phyloP scores from a whole-genome alignment of 495 filamentous ascomycete genomes.

The Trichoderma virens region DNA sequence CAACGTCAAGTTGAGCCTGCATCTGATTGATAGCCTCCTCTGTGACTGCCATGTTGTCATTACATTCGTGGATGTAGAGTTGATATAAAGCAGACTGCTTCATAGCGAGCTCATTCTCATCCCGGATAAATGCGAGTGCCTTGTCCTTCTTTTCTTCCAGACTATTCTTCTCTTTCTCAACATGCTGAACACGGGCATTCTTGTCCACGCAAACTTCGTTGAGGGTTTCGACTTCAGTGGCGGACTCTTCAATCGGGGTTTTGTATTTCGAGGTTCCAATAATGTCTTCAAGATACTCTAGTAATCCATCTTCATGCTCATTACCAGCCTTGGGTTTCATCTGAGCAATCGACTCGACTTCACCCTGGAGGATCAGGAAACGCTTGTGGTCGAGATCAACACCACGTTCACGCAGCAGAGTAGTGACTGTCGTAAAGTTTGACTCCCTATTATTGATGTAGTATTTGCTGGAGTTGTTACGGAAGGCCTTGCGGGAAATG shows the following conservation, averaged over 20 bases:
- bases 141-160: slow-evolving; percentile 96
- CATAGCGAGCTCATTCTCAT: slow-evolving; percentile 84
- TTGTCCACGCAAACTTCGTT: slow-evolving; percentile 96
- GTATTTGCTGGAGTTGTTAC: slow-evolving; percentile 96
- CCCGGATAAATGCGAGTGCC: slow-evolving; percentile 76
- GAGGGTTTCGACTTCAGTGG: slow-evolving; percentile 69
- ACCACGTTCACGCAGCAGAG: slow-evolving; percentile 77
- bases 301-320: slow-evolving; percentile 90
- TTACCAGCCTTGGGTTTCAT: slow-evolving; percentile 96
- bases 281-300: slow-evolving; percentile 97
- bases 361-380: slow-evolving; percentile 93
- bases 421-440: slow-evolving; percentile 85
- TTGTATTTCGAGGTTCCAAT: slow-evolving; percentile 99
- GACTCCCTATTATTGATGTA: slow-evolving; percentile 86
- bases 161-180: slow-evolving; percentile 90
- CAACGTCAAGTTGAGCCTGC: slow-evolving; percentile 77
- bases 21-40: slow-evolving; percentile 85
- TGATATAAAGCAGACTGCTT: slow-evolving; percentile 91
- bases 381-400: slow-evolving; percentile 98
- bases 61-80: slow-evolving; percentile 77
- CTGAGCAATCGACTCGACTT: slow-evolving; percentile 97
- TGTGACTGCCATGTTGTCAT: slow-evolving; percentile 80
- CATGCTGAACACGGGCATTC: slow-evolving; percentile 87
- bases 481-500: slow-evolving; percentile 89
- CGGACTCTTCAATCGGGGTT: slow-evolving; percentile 88